Evolutionary conservation across 805 yeast species (phyloP), one percentile per base, ranked within the genome.

Genomic region (Candida nonsorbophila): DNA sequence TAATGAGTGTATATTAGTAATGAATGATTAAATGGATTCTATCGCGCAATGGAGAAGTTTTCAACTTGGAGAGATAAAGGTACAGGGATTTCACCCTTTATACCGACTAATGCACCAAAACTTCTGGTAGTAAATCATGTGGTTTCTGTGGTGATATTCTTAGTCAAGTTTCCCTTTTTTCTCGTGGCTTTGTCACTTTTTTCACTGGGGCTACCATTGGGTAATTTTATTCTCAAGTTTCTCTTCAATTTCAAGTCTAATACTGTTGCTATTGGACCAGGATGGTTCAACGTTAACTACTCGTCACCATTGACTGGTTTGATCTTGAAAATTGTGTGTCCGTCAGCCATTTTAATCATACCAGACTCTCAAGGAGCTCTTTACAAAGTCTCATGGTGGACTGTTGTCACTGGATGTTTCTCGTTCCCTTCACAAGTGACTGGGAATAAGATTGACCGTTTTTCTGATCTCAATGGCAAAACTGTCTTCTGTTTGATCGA

Each of bases 21-120:
- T 7, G 10, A 18, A 7, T 7, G 10, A 7, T 10, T 18, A 18
- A 18, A 18, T 7, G 20, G 20, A 7, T 18, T 18, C 20, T 7
- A 18, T 18, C 10, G 20, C 7, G 7, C n/a, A n/a, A 82, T 87
- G 95, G 94, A 84, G 58, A 80, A 83, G 56, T 87, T 75, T 58
- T 77, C 92, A 15, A 70, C 72, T 37, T 86, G 84, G 79, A 71
- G 95, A 54, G 96, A 86, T 49, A 83, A 78, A 38, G 92, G 90
- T 4, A 87, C 96, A 1, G 96, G 96, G n/a, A 83, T 87, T 20
- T 79, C 94, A 0, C 96, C 96, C 3, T 86, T 85, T 42, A 62
- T 82, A 58, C 94, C 94, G 1, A 41, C 51, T 0, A 42, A 58
- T n/a, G 36, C 50, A 23, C 49, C 67, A 4, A 35, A 17, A 25